phyloP scores from a whole-genome alignment of 148 eudicot genomes.

The Vaccinium vitisidaea region DNA sequence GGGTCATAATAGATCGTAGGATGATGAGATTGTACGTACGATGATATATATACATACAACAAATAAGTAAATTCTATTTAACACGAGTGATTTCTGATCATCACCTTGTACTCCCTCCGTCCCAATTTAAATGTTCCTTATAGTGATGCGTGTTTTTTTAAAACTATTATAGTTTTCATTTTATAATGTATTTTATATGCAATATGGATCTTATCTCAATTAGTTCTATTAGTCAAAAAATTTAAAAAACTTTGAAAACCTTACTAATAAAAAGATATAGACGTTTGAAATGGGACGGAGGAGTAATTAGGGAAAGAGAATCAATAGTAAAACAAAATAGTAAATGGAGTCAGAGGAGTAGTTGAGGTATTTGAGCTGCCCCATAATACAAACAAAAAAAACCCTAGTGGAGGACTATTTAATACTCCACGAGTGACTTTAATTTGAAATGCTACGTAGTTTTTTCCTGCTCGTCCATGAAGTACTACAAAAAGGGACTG shows the following conservation, averaged over 20 bases:
- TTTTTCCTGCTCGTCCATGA: background rate
- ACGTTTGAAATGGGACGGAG: too few species aligned
- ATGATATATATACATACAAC: background rate
- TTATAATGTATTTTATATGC: too few species aligned
- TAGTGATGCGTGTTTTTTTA: too few species aligned
- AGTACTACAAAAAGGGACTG: too few species aligned
- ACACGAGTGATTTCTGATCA: background rate
- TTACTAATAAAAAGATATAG: too few species aligned
- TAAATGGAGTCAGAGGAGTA: conserved; percentile 18
- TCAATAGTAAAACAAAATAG: background rate
- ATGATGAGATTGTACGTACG: conserved; percentile 12
- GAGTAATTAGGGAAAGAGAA: background rate
- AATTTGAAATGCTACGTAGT: background rate
- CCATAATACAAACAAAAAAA: conserved; percentile 21
- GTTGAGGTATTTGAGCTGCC: conserved; percentile 35
- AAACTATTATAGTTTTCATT: too few species aligned
- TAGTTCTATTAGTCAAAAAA: too few species aligned
- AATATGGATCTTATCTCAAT: too few species aligned
- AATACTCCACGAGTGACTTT: conserved; percentile 1
- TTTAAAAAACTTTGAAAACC: too few species aligned
- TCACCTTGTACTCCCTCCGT: too few species aligned
- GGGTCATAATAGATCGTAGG: conserved; percentile 13
- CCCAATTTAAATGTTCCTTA: too few species aligned
- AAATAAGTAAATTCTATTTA: background rate
- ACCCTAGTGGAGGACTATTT: background rate